Evolutionary conservation across 2,329 filamentous ascomycete genomes (phyloP).

Genomic region (Calonectria pseudoreteaudii): DNA sequence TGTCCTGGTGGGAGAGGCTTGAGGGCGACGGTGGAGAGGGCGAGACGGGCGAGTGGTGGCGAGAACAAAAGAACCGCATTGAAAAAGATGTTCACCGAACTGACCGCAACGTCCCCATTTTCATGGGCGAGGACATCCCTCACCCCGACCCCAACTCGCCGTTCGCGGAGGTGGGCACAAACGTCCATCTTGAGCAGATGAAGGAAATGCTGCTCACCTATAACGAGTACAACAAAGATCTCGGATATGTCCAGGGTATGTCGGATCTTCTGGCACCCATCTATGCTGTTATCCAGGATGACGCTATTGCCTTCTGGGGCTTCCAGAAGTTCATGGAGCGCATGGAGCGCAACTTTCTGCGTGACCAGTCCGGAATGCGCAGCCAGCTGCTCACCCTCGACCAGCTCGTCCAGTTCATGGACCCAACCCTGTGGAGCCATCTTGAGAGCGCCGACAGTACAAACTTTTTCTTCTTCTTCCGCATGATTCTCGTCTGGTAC

Average conservation of each 20-base stretch:
- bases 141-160: conserved; percentile 97
- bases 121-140: conserved; percentile 94
- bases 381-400: conserved; percentile 90
- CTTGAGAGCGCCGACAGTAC: conserved; percentile 92
- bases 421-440: conserved; percentile 92
- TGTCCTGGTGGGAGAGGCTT: conserved; percentile 94
- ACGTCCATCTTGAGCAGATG: conserved; percentile 98
- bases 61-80: conserved; percentile 92
- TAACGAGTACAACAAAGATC: conserved; percentile 95
- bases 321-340: conserved; percentile 97
- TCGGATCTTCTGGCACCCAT: conserved; percentile 95
- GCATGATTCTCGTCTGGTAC: conserved; percentile 98
- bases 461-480: conserved; percentile 99
- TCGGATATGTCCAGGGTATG: conserved; percentile 99
- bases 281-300: conserved; percentile 97
- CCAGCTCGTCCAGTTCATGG: conserved; percentile 96
- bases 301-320: conserved; percentile 95
- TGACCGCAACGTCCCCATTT: conserved; percentile 93
- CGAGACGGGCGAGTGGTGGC: conserved; percentile 94
- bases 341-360: conserved; percentile 97
- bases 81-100: conserved; percentile 99
- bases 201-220: conserved; percentile 99
- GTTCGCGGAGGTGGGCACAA: conserved; percentile 92
- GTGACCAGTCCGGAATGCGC: conserved; percentile 97
- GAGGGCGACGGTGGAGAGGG: conserved; percentile 83